Base-by-base conservation (phyloP, 257 asterid genomes). In the Galeopsis tetrahit region DNA sequence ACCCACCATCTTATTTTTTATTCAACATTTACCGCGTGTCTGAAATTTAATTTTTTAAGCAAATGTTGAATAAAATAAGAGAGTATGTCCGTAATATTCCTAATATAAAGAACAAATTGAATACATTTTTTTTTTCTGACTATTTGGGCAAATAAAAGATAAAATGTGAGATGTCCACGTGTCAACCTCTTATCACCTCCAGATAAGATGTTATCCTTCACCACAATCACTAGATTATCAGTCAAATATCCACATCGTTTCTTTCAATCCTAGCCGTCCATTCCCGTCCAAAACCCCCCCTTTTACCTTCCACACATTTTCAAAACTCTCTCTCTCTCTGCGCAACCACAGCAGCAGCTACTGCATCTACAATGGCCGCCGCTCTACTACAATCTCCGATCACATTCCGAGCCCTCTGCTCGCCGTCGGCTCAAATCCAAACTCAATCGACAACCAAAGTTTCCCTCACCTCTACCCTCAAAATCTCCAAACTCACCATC, bases 191-290 rank as follows among this genome's bases (percentile, higher is more conserved):
- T 69, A 78, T 81, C 84, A 14, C 38, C n/a, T 63, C 46, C 5
- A 60, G 89, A 85, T 88, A 85, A 88, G 82, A 78, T 17, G 55
- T 66, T 63, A 83, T 78, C 72, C 80, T 69, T 69, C 78, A 74
- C 80, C 82, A 52, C 79, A 53, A 38, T 75, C 83, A 40, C 74
- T 39, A 57, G 81, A 84, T 87, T 28, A 58, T 42, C 36, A 34
- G 78, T 73, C 79, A 68, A 53, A 64, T 75, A 66, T 58, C 63
- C 33, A n/a, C n/a, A 14, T 28, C n/a, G 2, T 0, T 10, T 14
- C 15, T 56, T 57, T 15, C 17, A 62, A 85, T 82, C 86, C 28
- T 7, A 9, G 85, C 91, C 80, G 80, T 46, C 17, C 34, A 68
- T 55, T 55, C n/a, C 71, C 74, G 38, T 35, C 85, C 82, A 68